Evolutionary conservation across 2,329 filamentous ascomycete genomes (phyloP).

Genomic region (Chrysosporium queenslandicum): DNA sequence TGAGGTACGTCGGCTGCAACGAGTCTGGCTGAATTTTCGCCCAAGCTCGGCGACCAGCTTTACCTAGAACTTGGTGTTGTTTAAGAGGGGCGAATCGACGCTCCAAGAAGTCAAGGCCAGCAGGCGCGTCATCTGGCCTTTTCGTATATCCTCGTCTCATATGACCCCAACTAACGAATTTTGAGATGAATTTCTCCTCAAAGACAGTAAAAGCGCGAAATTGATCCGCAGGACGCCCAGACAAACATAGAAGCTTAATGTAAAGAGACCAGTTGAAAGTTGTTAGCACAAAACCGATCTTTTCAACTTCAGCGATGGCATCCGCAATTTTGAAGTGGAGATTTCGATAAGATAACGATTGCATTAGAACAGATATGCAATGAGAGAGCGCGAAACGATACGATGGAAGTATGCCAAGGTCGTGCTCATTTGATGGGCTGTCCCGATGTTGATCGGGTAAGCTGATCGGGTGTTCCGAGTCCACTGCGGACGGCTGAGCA

Average conservation of each 20-base stretch:
- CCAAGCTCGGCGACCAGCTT: slow-evolving; percentile 27
- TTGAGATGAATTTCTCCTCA: slow-evolving; percentile 66
- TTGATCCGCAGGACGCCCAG: slow-evolving; percentile 47
- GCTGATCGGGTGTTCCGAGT: neutral
- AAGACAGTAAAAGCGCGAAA: slow-evolving; percentile 58
- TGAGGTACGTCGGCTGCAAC: slow-evolving; percentile 37
- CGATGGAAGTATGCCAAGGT: slow-evolving; percentile 25
- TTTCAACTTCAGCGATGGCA: slow-evolving; percentile 48
- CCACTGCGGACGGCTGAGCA: neutral
- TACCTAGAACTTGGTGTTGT: slow-evolving; percentile 25
- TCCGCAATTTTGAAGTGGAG: slow-evolving; percentile 43
- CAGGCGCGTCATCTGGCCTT: slow-evolving; percentile 24
- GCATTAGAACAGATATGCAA: slow-evolving; percentile 45
- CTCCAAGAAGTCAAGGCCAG: slow-evolving; percentile 28
- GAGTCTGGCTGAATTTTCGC: slow-evolving; percentile 31
- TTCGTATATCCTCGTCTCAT: slow-evolving; percentile 28
- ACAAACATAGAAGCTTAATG: slow-evolving; percentile 55
- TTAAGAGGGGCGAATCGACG: slow-evolving; percentile 17
- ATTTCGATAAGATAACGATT: slow-evolving; percentile 44
- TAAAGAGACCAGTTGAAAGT: slow-evolving; percentile 72
- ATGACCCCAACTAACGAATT: slow-evolving; percentile 63
- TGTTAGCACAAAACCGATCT: slow-evolving; percentile 62
- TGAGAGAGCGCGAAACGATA: slow-evolving; percentile 42
- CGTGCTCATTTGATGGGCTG: neutral
- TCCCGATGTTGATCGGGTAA: neutral